These are phyloP conservation scores for Eruca vesicaria DNA, from an alignment of 441 rosid species.

Conservation along the genomic window DNA sequence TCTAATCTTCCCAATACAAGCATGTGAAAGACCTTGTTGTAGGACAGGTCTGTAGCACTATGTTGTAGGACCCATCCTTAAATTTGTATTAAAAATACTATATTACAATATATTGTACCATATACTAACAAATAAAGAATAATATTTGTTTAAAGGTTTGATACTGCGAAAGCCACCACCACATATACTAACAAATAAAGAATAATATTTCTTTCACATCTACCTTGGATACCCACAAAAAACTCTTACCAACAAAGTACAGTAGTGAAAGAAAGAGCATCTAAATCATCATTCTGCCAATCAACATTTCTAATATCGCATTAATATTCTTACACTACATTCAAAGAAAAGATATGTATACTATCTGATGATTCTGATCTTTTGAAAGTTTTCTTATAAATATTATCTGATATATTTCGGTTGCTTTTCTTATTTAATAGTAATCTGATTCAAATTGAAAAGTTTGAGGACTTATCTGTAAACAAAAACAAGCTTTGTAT, in stretches of 20 bases:
- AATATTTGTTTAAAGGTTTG: conserved; percentile 10
- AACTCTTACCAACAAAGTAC: conserved; percentile 27
- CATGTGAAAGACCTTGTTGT: conserved; percentile 64
- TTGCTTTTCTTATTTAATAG: neutral
- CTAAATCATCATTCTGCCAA: conserved; percentile 27
- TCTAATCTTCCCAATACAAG: conserved; percentile 38
- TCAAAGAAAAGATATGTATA: neutral
- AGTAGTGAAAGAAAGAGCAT: conserved; percentile 20
- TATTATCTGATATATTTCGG: neutral
- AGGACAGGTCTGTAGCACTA: conserved; percentile 47
- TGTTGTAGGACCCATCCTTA: conserved; percentile 35
- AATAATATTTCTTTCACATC: conserved; percentile 24
- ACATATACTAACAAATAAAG: conserved; percentile 19
- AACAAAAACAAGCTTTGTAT: neutral
- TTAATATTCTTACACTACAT: neutral
- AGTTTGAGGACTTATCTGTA: neutral
- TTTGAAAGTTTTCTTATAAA: neutral
- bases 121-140: conserved; percentile 15
- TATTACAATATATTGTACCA: neutral
- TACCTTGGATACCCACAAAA: conserved; percentile 34
- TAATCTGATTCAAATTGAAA: neutral
- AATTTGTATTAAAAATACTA: neutral
- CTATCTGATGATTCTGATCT: neutral
- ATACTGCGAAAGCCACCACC: conserved; percentile 26
- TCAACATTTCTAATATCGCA: conserved; percentile 11